Percentiles rank a stretch among this genome's conserved stretches.
phyloP scores from a whole-genome alignment of 1,139 yeast species.

The Groenewaldozyma auringiensis region DNA sequence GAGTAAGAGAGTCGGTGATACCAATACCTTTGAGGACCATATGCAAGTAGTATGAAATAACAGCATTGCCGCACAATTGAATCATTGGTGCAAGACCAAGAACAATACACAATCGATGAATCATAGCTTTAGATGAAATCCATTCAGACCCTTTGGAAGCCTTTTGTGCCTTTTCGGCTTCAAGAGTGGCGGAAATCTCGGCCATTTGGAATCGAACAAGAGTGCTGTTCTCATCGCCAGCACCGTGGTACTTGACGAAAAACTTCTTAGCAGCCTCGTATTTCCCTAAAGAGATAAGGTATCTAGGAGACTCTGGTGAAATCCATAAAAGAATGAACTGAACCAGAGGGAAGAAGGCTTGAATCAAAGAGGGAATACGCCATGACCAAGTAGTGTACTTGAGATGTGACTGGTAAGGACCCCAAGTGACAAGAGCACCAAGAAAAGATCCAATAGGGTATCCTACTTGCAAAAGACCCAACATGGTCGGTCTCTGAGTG shows the following conservation, averaged over 20 bases:
- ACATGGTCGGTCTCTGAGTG: slow-evolving; percentile 7
- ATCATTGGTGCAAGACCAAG: slow-evolving; percentile 22
- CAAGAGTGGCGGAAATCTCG: slow-evolving; percentile 15
- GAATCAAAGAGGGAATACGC: slow-evolving; percentile 38
- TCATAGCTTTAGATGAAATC: slow-evolving; percentile 28
- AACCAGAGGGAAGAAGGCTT: slow-evolving; percentile 36
- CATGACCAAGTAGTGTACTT: slow-evolving; percentile 33
- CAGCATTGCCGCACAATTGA: slow-evolving; percentile 36
- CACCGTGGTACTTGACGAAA: slow-evolving; percentile 21
- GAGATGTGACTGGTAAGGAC: slow-evolving; percentile 19
- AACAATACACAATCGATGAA: slow-evolving; percentile 35
- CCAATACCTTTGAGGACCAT: slow-evolving; percentile 27
- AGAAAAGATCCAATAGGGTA: slow-evolving; percentile 6
- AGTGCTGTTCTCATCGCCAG: slow-evolving; percentile 13
- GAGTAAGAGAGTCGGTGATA: slow-evolving; percentile 33
- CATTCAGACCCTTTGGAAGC: slow-evolving; percentile 31
- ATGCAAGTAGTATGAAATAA: slow-evolving; percentile 40
- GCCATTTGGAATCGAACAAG: slow-evolving; percentile 15
- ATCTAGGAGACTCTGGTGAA: slow-evolving; percentile 64
- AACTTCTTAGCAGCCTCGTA: slow-evolving; percentile 40
- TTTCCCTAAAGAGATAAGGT: slow-evolving; percentile 51
- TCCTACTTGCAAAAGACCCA: slow-evolving; percentile 6
- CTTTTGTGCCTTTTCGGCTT: slow-evolving; percentile 13
- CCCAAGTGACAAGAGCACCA: slow-evolving; percentile 7
- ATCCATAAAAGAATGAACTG: slow-evolving; percentile 23